These are phyloP conservation scores for Medicago arabica DNA, from an alignment of 306 rosid genomes.

Conservation along the genomic window DNA sequence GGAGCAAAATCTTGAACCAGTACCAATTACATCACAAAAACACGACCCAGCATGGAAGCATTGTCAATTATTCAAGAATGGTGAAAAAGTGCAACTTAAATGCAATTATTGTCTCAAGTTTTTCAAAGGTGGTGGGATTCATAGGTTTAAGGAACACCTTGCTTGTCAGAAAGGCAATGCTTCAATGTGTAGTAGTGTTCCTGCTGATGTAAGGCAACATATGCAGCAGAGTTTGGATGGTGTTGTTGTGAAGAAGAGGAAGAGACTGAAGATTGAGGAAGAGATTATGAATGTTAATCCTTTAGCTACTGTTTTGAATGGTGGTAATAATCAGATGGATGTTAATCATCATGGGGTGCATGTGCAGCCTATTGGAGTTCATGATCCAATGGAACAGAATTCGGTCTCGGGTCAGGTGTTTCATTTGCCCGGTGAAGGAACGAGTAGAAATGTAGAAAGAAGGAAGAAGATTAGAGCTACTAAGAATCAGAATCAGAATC, in stretches of 20 bases:
- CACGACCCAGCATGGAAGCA: constrained; percentile 97
- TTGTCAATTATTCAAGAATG: constrained; percentile 86
- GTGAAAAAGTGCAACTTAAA: constrained; percentile 83
- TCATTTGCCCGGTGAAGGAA: constrained; percentile 55
- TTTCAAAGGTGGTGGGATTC: constrained; percentile 99
- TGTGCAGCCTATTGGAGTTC: constrained; percentile 42
- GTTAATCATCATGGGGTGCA: constrained; percentile 47
- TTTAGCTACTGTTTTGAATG: constrained; percentile 46
- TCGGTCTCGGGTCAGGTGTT: constrained; percentile 37
- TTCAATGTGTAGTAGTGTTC: constrained; percentile 76
- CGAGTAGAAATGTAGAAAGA: constrained; percentile 50
- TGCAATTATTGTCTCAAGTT: constrained; percentile 80
- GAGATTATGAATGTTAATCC: constrained; percentile 66
- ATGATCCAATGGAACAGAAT: constrained; percentile 51
- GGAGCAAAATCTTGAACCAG: constrained; percentile 67
- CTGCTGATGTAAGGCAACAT: constrained; percentile 67
- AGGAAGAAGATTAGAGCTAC: constrained; percentile 71
- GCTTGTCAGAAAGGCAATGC: constrained; percentile 95
- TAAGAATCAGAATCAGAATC: constrained; percentile 38
- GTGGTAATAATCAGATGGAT: constrained; percentile 53
- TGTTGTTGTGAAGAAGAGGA: constrained; percentile 81
- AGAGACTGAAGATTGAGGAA: constrained; percentile 83
- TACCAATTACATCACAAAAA: constrained; percentile 82
- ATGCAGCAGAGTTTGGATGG: constrained; percentile 89
- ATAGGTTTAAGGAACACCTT: constrained; percentile 94